Base-by-base conservation (phyloP, 257 asterid species). In the Apocynum venetum region DNA sequence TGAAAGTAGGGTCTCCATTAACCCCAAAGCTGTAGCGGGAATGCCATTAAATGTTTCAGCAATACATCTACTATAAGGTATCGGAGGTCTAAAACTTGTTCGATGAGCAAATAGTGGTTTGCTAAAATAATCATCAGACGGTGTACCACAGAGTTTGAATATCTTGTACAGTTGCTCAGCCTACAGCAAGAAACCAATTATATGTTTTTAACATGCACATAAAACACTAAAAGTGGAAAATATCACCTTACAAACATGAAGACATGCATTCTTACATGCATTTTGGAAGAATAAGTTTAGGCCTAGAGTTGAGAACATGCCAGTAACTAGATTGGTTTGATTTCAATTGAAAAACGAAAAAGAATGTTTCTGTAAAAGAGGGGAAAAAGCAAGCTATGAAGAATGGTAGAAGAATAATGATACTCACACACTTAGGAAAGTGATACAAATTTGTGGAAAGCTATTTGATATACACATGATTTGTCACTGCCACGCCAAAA, bases 81-180 rank as follows among this genome's bases (percentile, higher is more conserved):
- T 82, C 41, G 52, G 84, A 72, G 91, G 89, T 79, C 83, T 90
- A 79, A 88, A 87, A 57, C 86, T 77, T 66, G 87, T 75, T 41
- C 87, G 80, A 56, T 85, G 82, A 8, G 90, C 88, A 72, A 87
- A 82, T 81, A 79, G 81, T 38, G 86, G 76, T 61, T 86, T 86
- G 71, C 73, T 83, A 89, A 91, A 90, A 73, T 86, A 90, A 13
- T 90, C 91, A 13, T 84, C 92, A 40, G 88, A 77, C 12, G 94
- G 92, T 48, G 91, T 84, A 66, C 95, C 95, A 77, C 95, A 90
- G 72, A 90, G 86, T 85, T 86, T 88, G 82, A 84, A 88, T 74
- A 88, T 87, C 52, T 85, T 84, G 71, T 87, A 90, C 78, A 90
- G 78, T 81, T 90, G 96, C 68, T 90, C 96, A 75, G 87, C 89